Percentiles rank a stretch among this genome's conserved stretches.
Evolutionary conservation across 164 flowering plant species (phyloP).

Genomic region (Liriodendron chinense): DNA sequence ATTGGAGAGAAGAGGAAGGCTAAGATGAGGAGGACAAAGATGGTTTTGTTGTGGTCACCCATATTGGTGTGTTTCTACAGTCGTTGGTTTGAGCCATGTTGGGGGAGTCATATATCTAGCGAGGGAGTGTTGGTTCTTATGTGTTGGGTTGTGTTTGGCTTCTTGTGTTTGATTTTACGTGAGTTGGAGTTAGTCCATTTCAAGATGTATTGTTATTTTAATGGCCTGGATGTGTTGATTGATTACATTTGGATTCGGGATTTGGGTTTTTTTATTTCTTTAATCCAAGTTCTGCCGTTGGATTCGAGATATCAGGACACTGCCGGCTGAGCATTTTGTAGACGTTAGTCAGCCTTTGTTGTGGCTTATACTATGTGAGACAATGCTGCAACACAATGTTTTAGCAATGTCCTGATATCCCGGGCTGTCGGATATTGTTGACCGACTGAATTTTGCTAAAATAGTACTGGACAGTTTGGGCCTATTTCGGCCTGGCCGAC

Average conservation of each 20-base stretch:
- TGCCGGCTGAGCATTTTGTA: background rate
- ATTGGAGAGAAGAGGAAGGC: background rate
- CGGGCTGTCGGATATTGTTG: too few species aligned
- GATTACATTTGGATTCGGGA: background rate
- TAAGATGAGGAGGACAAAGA: background rate
- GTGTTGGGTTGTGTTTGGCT: slow-evolving; percentile 8
- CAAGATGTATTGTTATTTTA: background rate
- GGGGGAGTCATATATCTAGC: background rate
- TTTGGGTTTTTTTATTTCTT: too few species aligned
- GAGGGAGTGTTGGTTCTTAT: background rate
- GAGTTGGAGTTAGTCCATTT: background rate
- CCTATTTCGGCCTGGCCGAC: too few species aligned
- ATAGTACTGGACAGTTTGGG: too few species aligned
- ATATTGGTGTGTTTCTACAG: background rate
- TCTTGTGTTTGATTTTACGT: background rate
- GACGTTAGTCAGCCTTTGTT: background rate
- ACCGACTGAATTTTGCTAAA: too few species aligned
- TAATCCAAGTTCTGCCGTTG: background rate
- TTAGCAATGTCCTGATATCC: too few species aligned
- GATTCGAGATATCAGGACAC: background rate
- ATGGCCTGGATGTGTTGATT: background rate
- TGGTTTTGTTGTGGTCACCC: background rate
- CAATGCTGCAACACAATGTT: too few species aligned
- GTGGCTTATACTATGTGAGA: too few species aligned
- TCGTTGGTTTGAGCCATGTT: background rate